Percentiles rank a stretch among this genome's conserved stretches.
Evolutionary conservation across 441 rosid genomes (phyloP).

Genomic region (Erodium moschatum): DNA sequence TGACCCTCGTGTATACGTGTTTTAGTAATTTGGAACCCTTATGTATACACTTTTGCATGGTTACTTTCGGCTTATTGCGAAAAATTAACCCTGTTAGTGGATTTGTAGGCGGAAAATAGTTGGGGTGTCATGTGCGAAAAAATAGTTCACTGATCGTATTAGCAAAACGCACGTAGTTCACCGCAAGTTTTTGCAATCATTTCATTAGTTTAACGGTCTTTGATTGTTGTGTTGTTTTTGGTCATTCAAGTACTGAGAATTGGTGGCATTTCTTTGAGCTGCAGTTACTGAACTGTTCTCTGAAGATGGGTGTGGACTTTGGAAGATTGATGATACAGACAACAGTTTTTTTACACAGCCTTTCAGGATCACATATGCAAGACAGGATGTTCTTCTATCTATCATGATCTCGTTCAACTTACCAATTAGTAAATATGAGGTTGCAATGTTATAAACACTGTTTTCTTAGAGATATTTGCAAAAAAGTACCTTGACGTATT

Average conservation of each 20-base stretch:
- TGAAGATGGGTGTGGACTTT: constrained; percentile 48
- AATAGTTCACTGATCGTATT: too few relatives aligned
- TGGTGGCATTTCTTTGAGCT: constrained; percentile 16
- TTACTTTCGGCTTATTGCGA: too few relatives aligned
- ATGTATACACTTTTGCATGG: too few relatives aligned
- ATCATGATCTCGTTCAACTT: constrained; percentile 73
- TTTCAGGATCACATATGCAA: constrained; percentile 68
- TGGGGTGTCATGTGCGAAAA: too few relatives aligned
- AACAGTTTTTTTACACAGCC: constrained; percentile 83
- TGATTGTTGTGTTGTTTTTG: not conserved
- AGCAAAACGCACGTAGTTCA: too few relatives aligned
- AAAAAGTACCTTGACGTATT: too few relatives aligned
- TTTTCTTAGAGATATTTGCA: not conserved
- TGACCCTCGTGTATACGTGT: too few relatives aligned
- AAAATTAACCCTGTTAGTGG: too few relatives aligned
- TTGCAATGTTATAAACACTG: constrained; percentile 17
- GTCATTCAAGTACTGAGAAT: not conserved
- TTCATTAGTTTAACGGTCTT: not conserved
- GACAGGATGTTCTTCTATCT: constrained; percentile 71
- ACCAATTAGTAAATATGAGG: constrained; percentile 52
- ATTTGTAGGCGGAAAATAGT: too few relatives aligned
- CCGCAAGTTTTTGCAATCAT: not conserved
- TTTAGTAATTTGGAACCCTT: too few relatives aligned
- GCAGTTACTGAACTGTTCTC: constrained; percentile 54
- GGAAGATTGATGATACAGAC: constrained; percentile 78